Conservation (phyloP, 495 filamentous ascomycete species). For the Hypoxylon crocopeplum region DNA sequence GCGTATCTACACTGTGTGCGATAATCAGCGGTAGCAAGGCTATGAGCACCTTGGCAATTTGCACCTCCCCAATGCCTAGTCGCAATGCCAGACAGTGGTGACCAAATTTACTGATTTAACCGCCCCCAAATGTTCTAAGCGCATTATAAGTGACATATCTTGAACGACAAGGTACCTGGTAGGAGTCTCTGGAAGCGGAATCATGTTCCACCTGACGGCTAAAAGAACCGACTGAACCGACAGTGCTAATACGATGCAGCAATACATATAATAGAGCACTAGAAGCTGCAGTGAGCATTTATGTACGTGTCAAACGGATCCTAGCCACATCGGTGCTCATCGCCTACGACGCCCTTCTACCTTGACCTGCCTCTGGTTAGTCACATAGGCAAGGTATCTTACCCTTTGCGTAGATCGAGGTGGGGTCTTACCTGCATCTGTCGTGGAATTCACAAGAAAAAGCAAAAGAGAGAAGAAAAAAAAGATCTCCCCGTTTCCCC, state of each 20-base stretch:
- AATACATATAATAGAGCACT: too few species aligned
- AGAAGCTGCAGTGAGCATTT: too few species aligned
- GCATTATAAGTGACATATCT: background rate
- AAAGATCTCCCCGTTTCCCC: constrained; percentile 16
- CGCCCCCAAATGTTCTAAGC: background rate
- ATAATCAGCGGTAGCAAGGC: background rate
- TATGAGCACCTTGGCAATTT: constrained; percentile 1
- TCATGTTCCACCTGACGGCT: background rate
- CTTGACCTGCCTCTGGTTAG: background rate
- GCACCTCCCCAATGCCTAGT: background rate
- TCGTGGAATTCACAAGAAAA: constrained; percentile 6
- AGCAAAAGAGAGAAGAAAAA: background rate
- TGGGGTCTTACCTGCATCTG: constrained; percentile 19
- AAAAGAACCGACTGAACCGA: background rate
- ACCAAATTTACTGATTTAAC: background rate
- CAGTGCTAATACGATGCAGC: too few species aligned
- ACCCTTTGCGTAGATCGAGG: too few species aligned
- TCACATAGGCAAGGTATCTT: background rate
- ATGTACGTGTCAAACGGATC: too few species aligned
- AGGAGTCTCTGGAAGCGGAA: background rate
- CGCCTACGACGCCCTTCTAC: too few species aligned
- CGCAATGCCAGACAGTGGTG: background rate
- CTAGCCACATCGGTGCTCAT: constrained; percentile 13
- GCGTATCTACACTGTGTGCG: background rate
- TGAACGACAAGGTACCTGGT: background rate